These are phyloP conservation scores for Neofusicoccum sp. DNA, from an alignment of 2,329 filamentous ascomycete species.

Conservation along the genomic window DNA sequence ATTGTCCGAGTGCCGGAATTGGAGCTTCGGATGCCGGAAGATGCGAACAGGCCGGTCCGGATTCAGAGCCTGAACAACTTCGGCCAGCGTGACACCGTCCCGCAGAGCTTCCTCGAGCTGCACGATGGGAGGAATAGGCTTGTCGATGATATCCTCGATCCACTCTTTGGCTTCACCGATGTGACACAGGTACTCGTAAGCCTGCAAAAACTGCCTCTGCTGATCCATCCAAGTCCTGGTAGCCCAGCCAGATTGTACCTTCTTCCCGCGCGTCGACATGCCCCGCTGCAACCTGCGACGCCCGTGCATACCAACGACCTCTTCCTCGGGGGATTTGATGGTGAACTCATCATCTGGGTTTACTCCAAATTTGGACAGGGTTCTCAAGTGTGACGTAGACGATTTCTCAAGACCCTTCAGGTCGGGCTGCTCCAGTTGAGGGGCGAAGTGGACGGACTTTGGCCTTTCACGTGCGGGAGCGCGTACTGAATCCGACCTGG, in stretches of 20 bases:
- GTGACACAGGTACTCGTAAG: constrained; percentile 98
- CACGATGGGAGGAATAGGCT: constrained; percentile 86
- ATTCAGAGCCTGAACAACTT: constrained; percentile 87
- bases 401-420: constrained; percentile 83
- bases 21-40: constrained; percentile 81
- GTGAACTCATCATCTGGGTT: constrained; percentile 75
- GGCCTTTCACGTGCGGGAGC: constrained; percentile 32
- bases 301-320: constrained; percentile 85
- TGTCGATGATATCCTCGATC: constrained; percentile 91
- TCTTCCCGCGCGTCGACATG: constrained; percentile 56
- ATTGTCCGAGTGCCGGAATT: constrained; percentile 96
- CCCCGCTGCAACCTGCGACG: constrained; percentile 79
- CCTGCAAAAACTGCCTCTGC: constrained; percentile 92
- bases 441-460: constrained; percentile 32
- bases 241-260: constrained; percentile 65
- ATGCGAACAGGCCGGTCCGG: constrained; percentile 77
- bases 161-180: constrained; percentile 99
- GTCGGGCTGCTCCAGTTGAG: constrained; percentile 54
- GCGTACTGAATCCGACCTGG: constrained; percentile 41
- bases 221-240: constrained; percentile 98
- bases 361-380: constrained; percentile 75
- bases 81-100: constrained; percentile 91
- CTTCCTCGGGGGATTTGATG: constrained; percentile 75
- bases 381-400: constrained; percentile 85
- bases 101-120: constrained; percentile 90